These are phyloP conservation scores for Tolypocladium tundrense DNA, from an alignment of 2,329 filamentous ascomycete species.

Conservation along the genomic window DNA sequence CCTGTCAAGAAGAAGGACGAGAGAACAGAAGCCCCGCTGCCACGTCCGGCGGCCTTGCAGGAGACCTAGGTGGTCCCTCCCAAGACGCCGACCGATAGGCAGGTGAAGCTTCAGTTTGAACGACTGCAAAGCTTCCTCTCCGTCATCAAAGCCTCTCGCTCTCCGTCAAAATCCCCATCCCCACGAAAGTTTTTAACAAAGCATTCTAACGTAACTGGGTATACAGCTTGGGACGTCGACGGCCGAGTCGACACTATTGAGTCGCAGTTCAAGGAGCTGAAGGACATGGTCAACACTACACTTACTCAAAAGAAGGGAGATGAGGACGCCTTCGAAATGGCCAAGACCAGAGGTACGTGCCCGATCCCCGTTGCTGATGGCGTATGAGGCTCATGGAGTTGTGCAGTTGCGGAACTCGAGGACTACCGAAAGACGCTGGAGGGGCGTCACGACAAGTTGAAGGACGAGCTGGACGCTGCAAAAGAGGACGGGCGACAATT, in stretches of 20 bases:
- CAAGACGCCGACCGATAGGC: constrained; percentile 20
- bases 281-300: constrained; percentile 60
- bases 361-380: not conserved
- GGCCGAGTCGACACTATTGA: constrained; percentile 69
- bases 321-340: constrained; percentile 64
- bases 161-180: constrained; percentile 31
- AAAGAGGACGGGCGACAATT: constrained; percentile 24
- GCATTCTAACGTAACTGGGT: constrained; percentile 58
- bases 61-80: constrained; percentile 21
- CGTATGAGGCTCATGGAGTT: constrained; percentile 11
- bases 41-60: constrained; percentile 9
- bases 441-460: constrained; percentile 38
- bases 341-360: constrained; percentile 61
- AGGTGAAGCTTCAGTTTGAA: constrained; percentile 20
- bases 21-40: constrained; percentile 5
- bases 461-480: constrained; percentile 49
- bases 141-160: constrained; percentile 21
- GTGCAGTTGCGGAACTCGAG: constrained; percentile 38
- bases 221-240: constrained; percentile 70
- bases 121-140: constrained; percentile 21
- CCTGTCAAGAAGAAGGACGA: constrained; percentile 10
- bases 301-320: constrained; percentile 57
- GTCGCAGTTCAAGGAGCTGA: constrained; percentile 59
- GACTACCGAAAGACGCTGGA: constrained; percentile 34
- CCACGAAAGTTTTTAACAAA: constrained; percentile 55